Percentiles rank a stretch among this genome's conserved stretches.
These are phyloP conservation scores for Tagetes patula DNA, from an alignment of 129 eudicot genomes.

Conservation along the genomic window DNA sequence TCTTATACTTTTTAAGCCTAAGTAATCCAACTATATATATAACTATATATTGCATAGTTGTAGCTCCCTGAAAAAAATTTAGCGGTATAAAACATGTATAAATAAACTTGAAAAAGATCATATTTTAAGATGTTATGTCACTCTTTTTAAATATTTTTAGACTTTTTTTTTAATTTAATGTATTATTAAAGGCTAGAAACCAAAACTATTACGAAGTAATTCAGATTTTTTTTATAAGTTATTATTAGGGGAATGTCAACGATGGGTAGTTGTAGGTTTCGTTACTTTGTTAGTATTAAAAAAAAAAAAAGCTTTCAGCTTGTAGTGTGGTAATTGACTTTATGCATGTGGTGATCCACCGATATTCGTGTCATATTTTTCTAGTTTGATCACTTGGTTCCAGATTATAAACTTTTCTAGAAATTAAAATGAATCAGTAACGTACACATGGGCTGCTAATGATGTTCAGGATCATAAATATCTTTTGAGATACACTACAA, in stretches of 20 bases:
- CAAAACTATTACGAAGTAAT: not conserved
- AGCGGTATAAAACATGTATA: no score
- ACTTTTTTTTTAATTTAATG: no score
- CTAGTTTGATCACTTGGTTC: not conserved
- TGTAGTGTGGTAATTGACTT: not conserved
- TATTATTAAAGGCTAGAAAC: not conserved
- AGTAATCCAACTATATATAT: no score
- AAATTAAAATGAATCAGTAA: not conserved
- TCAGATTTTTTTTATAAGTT: not conserved
- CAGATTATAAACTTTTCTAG: not conserved
- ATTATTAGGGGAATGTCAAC: not conserved
- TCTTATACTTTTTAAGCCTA: no score
- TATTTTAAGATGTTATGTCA: no score
- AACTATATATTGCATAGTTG: no score
- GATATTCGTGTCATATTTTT: slow-evolving; percentile 12
- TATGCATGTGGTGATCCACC: slow-evolving; percentile 20
- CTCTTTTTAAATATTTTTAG: no score
- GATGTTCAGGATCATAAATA: not conserved
- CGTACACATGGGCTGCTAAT: not conserved
- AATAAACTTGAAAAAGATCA: no score
- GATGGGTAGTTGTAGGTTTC: not conserved
- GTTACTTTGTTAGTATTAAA: not conserved
- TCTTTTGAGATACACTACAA: no score
- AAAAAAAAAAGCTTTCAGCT: not conserved
- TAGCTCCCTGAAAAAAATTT: no score